Evolutionary conservation across 768 basidiomycete species (phyloP).

Genomic region (Mycena filopes): DNA sequence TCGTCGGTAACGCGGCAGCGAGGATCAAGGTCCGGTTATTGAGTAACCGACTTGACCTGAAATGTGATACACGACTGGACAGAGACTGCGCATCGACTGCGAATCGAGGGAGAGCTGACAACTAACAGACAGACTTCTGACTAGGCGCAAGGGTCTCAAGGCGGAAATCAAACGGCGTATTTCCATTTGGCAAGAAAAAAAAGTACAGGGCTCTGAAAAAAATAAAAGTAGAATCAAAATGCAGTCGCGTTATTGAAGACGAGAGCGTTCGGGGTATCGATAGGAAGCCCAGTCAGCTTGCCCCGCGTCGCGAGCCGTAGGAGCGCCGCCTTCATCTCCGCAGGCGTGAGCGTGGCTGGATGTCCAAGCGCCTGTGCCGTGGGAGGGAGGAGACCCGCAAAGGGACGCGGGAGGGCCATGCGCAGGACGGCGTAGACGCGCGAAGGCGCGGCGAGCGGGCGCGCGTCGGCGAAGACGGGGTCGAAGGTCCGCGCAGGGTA

Average conservation of each 20-base stretch:
- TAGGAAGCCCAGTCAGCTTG: slow-evolving; percentile 61
- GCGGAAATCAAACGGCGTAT: too few relatives aligned
- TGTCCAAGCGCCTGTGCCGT: slow-evolving; percentile 55
- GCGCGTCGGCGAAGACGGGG: slow-evolving; percentile 54
- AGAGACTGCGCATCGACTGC: too few relatives aligned
- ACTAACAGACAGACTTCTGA: too few relatives aligned
- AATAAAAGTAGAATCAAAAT: too few relatives aligned
- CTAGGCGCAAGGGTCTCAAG: too few relatives aligned
- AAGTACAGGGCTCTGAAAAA: too few relatives aligned
- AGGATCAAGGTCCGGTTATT: too few relatives aligned
- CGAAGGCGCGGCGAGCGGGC: slow-evolving; percentile 44
- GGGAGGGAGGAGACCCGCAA: slow-evolving; percentile 69
- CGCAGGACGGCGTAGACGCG: slow-evolving; percentile 64
- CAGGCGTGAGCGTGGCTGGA: slow-evolving; percentile 63
- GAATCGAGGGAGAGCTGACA: too few relatives aligned
- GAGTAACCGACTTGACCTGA: too few relatives aligned
- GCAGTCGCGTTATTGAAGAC: slow-evolving; percentile 89
- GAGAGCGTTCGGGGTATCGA: slow-evolving; percentile 73
- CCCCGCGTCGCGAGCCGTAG: slow-evolving; percentile 65
- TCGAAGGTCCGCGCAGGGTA: slow-evolving; percentile 77
- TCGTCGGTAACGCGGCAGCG: neutral
- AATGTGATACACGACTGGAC: too few relatives aligned
- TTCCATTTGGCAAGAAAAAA: too few relatives aligned
- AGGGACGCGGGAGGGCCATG: slow-evolving; percentile 40
- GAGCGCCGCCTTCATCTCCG: slow-evolving; percentile 82